A percentile compares a stretch with the other conserved stretches of the same genome.
Evolutionary conservation across 805 yeast species (phyloP).

Genomic region (Candida hungchunana): DNA sequence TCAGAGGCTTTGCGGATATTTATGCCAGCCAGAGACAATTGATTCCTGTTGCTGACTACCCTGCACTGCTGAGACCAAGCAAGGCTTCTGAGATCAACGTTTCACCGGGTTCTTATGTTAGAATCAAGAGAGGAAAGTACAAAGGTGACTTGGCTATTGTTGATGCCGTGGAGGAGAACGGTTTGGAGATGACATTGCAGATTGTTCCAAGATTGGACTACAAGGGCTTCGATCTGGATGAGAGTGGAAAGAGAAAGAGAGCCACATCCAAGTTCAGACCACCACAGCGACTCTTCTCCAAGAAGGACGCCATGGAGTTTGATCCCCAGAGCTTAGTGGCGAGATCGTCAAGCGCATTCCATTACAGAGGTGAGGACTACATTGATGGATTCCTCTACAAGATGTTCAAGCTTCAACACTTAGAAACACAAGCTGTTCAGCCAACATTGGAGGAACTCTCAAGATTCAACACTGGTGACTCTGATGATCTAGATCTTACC

Average conservation of each 20-base stretch:
- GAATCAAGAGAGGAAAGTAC: slow-evolving; percentile 87
- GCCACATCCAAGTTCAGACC: slow-evolving; percentile 67
- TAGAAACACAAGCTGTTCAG: slow-evolving; percentile 76
- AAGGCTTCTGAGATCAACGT: slow-evolving; percentile 84
- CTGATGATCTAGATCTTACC: slow-evolving; percentile 80
- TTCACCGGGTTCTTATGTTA: slow-evolving; percentile 88
- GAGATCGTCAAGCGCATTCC: slow-evolving; percentile 59
- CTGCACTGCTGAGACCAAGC: slow-evolving; percentile 85
- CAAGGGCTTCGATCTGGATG: slow-evolving; percentile 61
- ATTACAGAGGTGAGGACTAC: slow-evolving; percentile 85
- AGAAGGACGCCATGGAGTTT: slow-evolving; percentile 80
- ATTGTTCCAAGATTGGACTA: slow-evolving; percentile 92
- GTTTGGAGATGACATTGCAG: slow-evolving; percentile 89
- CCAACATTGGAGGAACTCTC: slow-evolving; percentile 90
- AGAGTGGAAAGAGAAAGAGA: slow-evolving; percentile 46
- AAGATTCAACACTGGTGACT: slow-evolving; percentile 65
- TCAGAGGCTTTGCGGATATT: slow-evolving; percentile 85
- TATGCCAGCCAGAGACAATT: slow-evolving; percentile 69
- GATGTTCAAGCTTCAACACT: slow-evolving; percentile 76
- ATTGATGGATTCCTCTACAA: slow-evolving; percentile 83
- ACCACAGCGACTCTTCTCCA: slow-evolving; percentile 80
- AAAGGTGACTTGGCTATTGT: slow-evolving; percentile 91
- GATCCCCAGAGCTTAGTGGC: slow-evolving; percentile 72
- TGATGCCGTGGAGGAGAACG: slow-evolving; percentile 90
- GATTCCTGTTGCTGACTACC: slow-evolving; percentile 94